Evolutionary conservation across 1,284 basidiomycete species (phyloP).

Genomic region (Chalciporus sp.): DNA sequence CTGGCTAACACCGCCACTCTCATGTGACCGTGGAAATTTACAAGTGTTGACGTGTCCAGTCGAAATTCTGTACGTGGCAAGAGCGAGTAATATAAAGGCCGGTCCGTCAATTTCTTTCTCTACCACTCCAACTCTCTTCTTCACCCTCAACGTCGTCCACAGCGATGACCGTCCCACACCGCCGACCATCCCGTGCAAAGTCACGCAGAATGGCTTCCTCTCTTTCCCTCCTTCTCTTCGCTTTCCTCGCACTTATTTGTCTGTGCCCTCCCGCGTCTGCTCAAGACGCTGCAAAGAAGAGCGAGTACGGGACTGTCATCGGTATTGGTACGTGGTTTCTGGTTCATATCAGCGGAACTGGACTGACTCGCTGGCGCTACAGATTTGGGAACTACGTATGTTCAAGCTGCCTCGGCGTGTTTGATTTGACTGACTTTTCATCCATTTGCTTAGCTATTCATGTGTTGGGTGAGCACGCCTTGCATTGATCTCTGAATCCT

Average conservation of each 20-base stretch:
- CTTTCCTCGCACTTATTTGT: slow-evolving; percentile 64
- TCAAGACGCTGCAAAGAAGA: slow-evolving; percentile 50
- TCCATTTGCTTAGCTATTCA: slow-evolving; percentile 55
- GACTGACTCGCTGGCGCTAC: slow-evolving; percentile 20
- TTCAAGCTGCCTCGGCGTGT: slow-evolving; percentile 6
- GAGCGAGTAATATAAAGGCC: slow-evolving; percentile 25
- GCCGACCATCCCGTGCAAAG: slow-evolving; percentile 58
- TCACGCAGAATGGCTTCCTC: slow-evolving; percentile 62
- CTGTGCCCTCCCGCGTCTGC: slow-evolving; percentile 62
- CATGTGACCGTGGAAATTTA: slow-evolving; percentile 32
- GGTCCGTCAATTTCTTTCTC: background rate
- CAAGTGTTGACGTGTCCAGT: slow-evolving; percentile 34
- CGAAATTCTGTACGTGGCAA: slow-evolving; percentile 31
- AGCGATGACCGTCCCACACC: slow-evolving; percentile 41
- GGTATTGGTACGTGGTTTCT: slow-evolving; percentile 79
- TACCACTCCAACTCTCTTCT: slow-evolving; percentile 4
- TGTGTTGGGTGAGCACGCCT: slow-evolving; percentile 64
- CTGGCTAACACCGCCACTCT: background rate
- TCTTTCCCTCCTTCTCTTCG: slow-evolving; percentile 65
- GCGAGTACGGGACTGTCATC: slow-evolving; percentile 90
- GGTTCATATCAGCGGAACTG: too few species aligned
- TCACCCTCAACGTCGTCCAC: slow-evolving; percentile 18
- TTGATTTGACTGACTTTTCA: slow-evolving; percentile 24
- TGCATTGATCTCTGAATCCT: background rate
- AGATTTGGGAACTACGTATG: slow-evolving; percentile 84